Evolutionary conservation across 345 rosid species (phyloP).

Genomic region (Rhizophora apiculata): DNA sequence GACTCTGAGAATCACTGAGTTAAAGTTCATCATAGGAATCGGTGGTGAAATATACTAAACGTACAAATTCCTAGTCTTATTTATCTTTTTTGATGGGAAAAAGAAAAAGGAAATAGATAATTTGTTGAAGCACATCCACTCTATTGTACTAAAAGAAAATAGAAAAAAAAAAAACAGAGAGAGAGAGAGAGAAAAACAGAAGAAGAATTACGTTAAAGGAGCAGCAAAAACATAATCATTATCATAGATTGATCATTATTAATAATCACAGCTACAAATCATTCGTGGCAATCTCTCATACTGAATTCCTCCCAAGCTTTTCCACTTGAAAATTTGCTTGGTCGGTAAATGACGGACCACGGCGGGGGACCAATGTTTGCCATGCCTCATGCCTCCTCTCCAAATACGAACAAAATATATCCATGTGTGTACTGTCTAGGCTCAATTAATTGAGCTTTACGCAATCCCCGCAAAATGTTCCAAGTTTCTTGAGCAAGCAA

Average conservation of each 20-base stretch:
- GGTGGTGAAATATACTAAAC: too few species aligned
- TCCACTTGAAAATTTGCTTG: slow-evolving; percentile 19
- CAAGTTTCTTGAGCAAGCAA: slow-evolving; percentile 47
- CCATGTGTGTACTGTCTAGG: neutral
- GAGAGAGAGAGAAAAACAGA: too few species aligned
- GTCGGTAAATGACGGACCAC: slow-evolving; percentile 18
- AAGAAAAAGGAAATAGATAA: too few species aligned
- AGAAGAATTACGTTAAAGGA: neutral
- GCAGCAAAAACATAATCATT: neutral
- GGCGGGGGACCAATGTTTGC: slow-evolving; percentile 26
- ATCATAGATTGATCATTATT: neutral
- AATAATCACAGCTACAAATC: neutral
- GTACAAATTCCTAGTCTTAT: too few species aligned
- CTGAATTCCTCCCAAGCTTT: slow-evolving; percentile 16
- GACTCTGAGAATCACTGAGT: too few species aligned
- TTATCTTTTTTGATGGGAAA: too few species aligned
- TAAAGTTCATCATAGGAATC: too few species aligned
- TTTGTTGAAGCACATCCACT: too few species aligned
- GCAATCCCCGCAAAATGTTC: slow-evolving; percentile 39
- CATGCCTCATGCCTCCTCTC: neutral
- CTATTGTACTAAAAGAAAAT: too few species aligned
- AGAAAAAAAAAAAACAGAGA: too few species aligned
- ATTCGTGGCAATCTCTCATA: neutral
- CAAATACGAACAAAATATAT: neutral
- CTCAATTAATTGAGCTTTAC: slow-evolving; percentile 37